Percentiles rank a stretch among this genome's conserved stretches.
phyloP scores from a whole-genome alignment of 2,329 filamentous ascomycete species.

The Botrytis hyacinthi region DNA sequence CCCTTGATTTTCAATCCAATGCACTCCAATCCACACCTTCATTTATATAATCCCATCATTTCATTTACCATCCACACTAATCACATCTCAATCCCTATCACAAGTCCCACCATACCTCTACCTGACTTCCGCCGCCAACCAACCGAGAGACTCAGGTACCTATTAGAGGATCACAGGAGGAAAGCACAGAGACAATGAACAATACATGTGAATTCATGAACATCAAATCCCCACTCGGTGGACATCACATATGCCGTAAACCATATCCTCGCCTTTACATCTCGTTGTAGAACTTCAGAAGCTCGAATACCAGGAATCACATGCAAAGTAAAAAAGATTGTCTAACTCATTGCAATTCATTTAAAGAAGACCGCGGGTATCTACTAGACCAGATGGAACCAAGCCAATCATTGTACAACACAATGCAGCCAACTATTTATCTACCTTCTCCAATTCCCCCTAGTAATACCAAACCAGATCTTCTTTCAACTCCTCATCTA shows the following conservation, averaged over 20 bases:
- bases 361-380: not conserved
- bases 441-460: not conserved
- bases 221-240: not conserved
- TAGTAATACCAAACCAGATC: not conserved
- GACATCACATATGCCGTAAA: not conserved
- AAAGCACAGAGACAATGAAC: not conserved
- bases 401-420: not conserved
- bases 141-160: not conserved
- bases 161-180: not conserved
- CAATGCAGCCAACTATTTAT: not conserved
- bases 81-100: not conserved
- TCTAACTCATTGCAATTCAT: conserved; percentile 2
- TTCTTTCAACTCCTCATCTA: conserved; percentile 4
- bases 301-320: not conserved
- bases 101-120: not conserved
- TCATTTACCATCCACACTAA: not conserved
- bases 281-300: not conserved
- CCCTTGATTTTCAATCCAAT: not conserved
- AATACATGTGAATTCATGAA: not conserved
- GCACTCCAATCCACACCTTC: not conserved
- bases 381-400: not conserved
- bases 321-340: not conserved
- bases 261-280: not conserved
- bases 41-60: not conserved
- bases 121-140: not conserved